Base-by-base conservation (phyloP, 1,139 yeast genomes). In the Geotrichum bryndzae region DNA sequence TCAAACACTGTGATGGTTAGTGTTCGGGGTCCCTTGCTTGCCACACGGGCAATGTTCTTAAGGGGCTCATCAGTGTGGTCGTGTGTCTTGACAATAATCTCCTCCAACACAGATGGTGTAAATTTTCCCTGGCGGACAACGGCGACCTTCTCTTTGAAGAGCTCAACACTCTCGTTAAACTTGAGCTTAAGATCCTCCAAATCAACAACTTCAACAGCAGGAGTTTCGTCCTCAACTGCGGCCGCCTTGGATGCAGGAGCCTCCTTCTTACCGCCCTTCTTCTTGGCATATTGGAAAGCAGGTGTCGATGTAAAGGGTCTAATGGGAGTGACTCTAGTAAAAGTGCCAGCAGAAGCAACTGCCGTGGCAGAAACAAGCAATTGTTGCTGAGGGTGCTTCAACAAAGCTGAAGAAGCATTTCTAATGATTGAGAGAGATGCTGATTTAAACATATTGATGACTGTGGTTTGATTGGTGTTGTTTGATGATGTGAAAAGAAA, bases 1-100 rank as follows among this genome's bases (percentile, higher is more conserved):
- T 91, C 97, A 73, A 87, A 92, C 1, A 91, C 94, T 0, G 96
- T 90, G 38, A 92, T 82, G 56, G 84, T 76, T 58, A 88, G 79
- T 63, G 84, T 80, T 68, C 90, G 62, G 59, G 83, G 82, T 11
- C 94, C 94, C 68, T 90, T 88, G 59, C 86, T 70, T 0, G 90
- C 80, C 7, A 96, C 85, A 65, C 89, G 88, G 0, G 97, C 97
- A 41, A 91, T 74, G 8, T 84, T 4, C 82, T 80, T 70, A 87
- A 87, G 7, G 79, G 80, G 6, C 74, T 71, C n/a, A 61, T 76
- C 76, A 50, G 79, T 79, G 57, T 82, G 82, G 29, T 78, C 79
- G n/a, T 82, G 72, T n/a, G 78, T 76, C 5, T 54, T 51, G 11
- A 91, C 81, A 54, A 73, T 74, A 64, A 90, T 74, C 18, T 80